Conservation (phyloP, 768 basidiomycete species). For the Dioszegia hungarica region DNA sequence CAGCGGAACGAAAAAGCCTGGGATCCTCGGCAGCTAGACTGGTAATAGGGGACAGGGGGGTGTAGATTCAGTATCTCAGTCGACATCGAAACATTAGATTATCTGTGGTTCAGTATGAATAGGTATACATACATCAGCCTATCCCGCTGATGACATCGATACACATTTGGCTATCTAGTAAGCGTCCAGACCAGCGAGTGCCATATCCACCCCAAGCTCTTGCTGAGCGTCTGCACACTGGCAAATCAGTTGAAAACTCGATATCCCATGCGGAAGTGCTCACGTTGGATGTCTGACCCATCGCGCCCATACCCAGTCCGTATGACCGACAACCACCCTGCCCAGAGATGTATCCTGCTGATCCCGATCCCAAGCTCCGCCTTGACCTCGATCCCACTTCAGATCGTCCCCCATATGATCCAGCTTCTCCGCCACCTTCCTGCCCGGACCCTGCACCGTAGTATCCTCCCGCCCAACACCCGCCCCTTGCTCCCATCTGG, state of each 20-base stretch:
- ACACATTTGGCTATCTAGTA: slow-evolving; percentile 1
- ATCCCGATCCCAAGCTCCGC: neutral
- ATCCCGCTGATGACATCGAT: no score
- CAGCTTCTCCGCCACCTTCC: no score
- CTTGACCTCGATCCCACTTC: neutral
- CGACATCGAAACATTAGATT: no score
- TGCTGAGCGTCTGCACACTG: slow-evolving; percentile 9
- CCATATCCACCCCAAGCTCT: slow-evolving; percentile 24
- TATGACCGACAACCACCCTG: slow-evolving; percentile 17
- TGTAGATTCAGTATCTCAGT: no score
- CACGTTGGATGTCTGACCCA: slow-evolving; percentile 29
- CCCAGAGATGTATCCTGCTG: slow-evolving; percentile 4
- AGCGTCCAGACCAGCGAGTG: slow-evolving; percentile 16
- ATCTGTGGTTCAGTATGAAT: no score
- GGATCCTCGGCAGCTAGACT: no score
- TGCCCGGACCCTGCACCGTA: no score
- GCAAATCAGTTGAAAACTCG: neutral
- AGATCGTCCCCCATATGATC: no score
- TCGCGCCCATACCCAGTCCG: slow-evolving; percentile 17
- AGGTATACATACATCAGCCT: no score
- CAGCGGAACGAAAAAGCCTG: no score
- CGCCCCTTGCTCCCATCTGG: neutral
- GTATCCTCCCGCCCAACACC: no score
- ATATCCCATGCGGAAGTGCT: neutral
- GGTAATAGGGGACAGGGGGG: no score